Percentiles rank a stretch among this genome's conserved stretches.
phyloP scores from a whole-genome alignment of 192 early-diverging fungal species.

The Coemansia furcata region DNA sequence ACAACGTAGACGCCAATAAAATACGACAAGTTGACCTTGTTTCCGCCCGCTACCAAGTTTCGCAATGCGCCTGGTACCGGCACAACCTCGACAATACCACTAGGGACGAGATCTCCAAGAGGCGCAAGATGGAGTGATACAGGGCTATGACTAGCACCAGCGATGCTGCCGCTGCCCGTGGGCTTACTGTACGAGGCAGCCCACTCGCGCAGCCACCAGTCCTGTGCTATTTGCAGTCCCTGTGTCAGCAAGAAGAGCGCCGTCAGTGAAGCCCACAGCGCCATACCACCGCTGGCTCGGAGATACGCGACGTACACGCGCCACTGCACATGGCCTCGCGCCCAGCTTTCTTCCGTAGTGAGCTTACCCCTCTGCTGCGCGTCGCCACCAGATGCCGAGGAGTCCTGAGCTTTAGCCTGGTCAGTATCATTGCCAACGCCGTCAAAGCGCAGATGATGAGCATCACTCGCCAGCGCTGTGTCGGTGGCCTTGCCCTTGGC shows the following conservation, averaged over 20 bases:
- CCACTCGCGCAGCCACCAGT: slow-evolving; percentile 55
- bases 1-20: slow-evolving; percentile 70
- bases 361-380: slow-evolving; percentile 56
- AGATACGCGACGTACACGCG: slow-evolving; percentile 77
- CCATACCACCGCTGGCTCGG: slow-evolving; percentile 62
- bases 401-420: slow-evolving; percentile 52
- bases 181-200: slow-evolving; percentile 34
- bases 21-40: slow-evolving; percentile 60
- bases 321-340: slow-evolving; percentile 71
- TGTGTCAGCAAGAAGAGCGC: slow-evolving; percentile 28
- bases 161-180: not conserved
- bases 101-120: not conserved
- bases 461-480: not conserved
- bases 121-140: not conserved
- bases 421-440: not conserved
- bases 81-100: not conserved
- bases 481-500: slow-evolving; percentile 38
- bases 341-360: slow-evolving; percentile 77
- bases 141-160: not conserved
- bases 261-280: slow-evolving; percentile 59
- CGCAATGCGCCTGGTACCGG: slow-evolving; percentile 33
- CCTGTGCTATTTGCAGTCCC: slow-evolving; percentile 38
- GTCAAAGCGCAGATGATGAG: slow-evolving; percentile 26
- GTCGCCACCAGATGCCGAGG: not conserved
- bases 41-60: slow-evolving; percentile 73